Evolutionary conservation across 768 basidiomycete genomes (phyloP).

Genomic region (Lentinula sp.): DNA sequence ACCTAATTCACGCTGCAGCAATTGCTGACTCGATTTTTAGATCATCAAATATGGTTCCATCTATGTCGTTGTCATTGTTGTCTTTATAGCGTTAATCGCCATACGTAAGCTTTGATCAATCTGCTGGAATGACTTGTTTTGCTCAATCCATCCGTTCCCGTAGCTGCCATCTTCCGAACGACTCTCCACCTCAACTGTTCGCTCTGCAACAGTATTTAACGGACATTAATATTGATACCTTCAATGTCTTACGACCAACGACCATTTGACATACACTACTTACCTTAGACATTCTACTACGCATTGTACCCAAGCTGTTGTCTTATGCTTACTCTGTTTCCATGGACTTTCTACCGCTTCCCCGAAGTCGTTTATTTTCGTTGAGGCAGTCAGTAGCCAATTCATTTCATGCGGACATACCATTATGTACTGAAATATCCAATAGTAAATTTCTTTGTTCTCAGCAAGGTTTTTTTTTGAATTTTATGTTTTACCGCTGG

Average conservation of each 20-base stretch:
- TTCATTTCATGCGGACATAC: not conserved
- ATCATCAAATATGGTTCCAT: slow-evolving; percentile 80
- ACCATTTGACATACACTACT: slow-evolving; percentile 22
- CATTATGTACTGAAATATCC: not conserved
- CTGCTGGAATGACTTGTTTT: too few relatives aligned
- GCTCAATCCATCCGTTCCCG: not conserved
- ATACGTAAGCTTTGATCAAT: slow-evolving; percentile 49
- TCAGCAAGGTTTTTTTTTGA: not conserved
- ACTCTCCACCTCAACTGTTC: slow-evolving; percentile 57
- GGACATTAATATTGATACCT: slow-evolving; percentile 19
- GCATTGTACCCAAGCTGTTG: not conserved
- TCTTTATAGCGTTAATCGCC: slow-evolving; percentile 73
- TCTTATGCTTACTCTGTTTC: not conserved
- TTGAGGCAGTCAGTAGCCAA: not conserved
- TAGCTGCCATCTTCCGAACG: slow-evolving; percentile 59
- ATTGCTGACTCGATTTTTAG: slow-evolving; percentile 27
- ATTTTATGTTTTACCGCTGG: not conserved
- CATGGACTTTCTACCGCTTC: not conserved
- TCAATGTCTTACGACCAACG: slow-evolving; percentile 16
- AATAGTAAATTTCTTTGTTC: not conserved
- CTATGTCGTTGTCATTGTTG: slow-evolving; percentile 60
- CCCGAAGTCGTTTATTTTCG: not conserved
- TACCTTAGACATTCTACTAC: slow-evolving; percentile 6
- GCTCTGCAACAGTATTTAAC: slow-evolving; percentile 62
- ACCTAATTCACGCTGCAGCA: not conserved